Percentiles rank a stretch among this genome's conserved stretches.
These are phyloP conservation scores for Dactylis glomerata DNA, from an alignment of 176 grass and related monocot species.

Conservation along the genomic window DNA sequence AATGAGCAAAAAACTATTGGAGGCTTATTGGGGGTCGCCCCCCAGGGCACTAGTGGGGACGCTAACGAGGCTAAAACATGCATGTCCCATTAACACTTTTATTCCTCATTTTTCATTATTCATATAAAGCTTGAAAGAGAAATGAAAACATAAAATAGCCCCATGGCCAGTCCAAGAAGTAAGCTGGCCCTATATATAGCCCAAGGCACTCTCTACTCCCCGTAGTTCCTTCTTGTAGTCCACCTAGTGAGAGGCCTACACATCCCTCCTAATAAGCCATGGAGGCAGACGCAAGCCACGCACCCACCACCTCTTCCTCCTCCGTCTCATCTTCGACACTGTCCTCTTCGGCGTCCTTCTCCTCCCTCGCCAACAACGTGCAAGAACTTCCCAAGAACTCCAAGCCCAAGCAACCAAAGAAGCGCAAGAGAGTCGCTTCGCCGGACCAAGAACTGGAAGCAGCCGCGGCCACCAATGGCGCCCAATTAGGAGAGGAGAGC, in stretches of 20 bases:
- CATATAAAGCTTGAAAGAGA: neutral
- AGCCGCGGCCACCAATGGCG: neutral
- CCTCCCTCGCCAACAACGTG: constrained; percentile 5
- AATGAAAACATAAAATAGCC: neutral
- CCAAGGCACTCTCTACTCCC: neutral
- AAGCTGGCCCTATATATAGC: constrained; percentile 32
- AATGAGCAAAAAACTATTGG: too few relatives aligned
- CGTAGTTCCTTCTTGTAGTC: constrained; percentile 6
- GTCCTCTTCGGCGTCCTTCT: constrained; percentile 14
- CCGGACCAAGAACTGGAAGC: neutral
- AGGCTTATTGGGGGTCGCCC: too few relatives aligned
- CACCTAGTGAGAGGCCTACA: neutral
- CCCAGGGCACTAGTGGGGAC: too few relatives aligned
- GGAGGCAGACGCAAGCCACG: constrained; percentile 41
- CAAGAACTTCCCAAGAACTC: constrained; percentile 27
- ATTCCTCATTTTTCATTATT: too few relatives aligned
- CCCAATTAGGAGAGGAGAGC: constrained; percentile 33
- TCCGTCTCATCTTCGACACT: constrained; percentile 31
- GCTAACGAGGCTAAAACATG: too few relatives aligned
- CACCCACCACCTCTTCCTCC: constrained; percentile 39
- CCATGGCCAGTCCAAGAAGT: neutral
- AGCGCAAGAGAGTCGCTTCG: constrained; percentile 42
- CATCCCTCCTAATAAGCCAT: constrained; percentile 23
- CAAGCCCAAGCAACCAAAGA: constrained; percentile 16
- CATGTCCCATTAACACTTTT: too few relatives aligned